A percentile compares a stretch with the other conserved stretches of the same genome.
These are phyloP conservation scores for Euphrasia confusa DNA, from an alignment of 257 asterid genomes.

Conservation along the genomic window DNA sequence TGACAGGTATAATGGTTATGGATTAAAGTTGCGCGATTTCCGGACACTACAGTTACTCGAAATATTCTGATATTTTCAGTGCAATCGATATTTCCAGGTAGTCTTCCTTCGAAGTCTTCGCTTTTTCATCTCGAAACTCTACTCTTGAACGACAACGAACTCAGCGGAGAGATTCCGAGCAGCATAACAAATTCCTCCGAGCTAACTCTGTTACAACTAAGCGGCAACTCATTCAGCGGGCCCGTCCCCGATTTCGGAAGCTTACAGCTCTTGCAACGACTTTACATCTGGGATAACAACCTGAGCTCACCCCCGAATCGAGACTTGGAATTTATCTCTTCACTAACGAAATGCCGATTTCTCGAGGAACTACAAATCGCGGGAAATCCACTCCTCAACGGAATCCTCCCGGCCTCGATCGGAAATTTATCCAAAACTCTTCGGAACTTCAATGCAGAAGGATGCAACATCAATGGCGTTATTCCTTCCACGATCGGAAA, in stretches of 20 bases:
- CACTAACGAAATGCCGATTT: slow-evolving; percentile 30
- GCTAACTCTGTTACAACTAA: background rate
- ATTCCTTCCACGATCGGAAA: slow-evolving; percentile 21
- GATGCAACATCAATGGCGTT: slow-evolving; percentile 12
- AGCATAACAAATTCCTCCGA: background rate
- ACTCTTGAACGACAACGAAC: background rate
- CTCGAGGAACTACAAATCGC: background rate
- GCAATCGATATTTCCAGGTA: background rate
- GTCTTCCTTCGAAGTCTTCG: slow-evolving; percentile 21
- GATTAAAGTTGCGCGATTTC: no score
- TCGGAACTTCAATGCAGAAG: rapidly evolving
- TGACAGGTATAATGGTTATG: no score
- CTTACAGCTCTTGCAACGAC: background rate
- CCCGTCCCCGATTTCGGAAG: background rate
- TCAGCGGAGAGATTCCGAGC: slow-evolving; percentile 3
- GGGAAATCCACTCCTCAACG: background rate
- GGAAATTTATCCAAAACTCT: slow-evolving; percentile 14
- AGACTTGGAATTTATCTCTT: slow-evolving; percentile 27
- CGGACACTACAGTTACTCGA: no score
- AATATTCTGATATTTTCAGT: no score
- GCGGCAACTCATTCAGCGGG: slow-evolving; percentile 11
- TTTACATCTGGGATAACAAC: background rate
- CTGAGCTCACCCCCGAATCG: background rate
- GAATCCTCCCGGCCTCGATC: slow-evolving; percentile 14
- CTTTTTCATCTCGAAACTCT: slow-evolving; percentile 19